phyloP scores from a whole-genome alignment of 2,329 filamentous ascomycete genomes.

The Magnaporthiopsis poae region DNA sequence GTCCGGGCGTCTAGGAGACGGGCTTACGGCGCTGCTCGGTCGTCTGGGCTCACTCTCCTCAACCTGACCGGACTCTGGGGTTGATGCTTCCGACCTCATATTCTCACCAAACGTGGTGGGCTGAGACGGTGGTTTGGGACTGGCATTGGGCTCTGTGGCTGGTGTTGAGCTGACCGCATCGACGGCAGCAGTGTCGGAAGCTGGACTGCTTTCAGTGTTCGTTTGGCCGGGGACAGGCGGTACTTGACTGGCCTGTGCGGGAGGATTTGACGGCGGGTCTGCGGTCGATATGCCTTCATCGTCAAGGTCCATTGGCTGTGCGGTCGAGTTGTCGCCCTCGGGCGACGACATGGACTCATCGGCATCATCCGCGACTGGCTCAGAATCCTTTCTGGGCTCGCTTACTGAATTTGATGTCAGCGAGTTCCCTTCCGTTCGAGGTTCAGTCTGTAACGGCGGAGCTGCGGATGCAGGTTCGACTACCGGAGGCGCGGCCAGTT shows the following conservation, averaged over 20 bases:
- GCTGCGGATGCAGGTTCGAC: background rate
- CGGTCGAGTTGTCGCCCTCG: background rate
- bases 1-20: background rate
- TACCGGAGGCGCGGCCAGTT: background rate
- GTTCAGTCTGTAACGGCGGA: background rate
- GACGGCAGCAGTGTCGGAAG: background rate
- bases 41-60: constrained; percentile 9
- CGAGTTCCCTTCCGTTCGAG: background rate
- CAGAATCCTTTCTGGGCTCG: background rate
- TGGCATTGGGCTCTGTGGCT: background rate
- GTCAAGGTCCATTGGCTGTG: background rate
- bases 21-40: background rate
- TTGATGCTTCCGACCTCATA: background rate
- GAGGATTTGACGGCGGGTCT: background rate
- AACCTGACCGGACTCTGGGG: constrained; percentile 3
- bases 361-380: background rate
- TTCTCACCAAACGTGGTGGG: background rate
- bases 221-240: background rate
- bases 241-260: background rate
- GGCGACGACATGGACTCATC: background rate
- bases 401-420: background rate
- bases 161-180: background rate
- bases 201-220: background rate
- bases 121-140: background rate
- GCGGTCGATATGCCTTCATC: background rate